Percentiles rank a stretch among this genome's conserved stretches.
Conservation (phyloP, 1,284 basidiomycete genomes). For the Marasmius sp. region DNA sequence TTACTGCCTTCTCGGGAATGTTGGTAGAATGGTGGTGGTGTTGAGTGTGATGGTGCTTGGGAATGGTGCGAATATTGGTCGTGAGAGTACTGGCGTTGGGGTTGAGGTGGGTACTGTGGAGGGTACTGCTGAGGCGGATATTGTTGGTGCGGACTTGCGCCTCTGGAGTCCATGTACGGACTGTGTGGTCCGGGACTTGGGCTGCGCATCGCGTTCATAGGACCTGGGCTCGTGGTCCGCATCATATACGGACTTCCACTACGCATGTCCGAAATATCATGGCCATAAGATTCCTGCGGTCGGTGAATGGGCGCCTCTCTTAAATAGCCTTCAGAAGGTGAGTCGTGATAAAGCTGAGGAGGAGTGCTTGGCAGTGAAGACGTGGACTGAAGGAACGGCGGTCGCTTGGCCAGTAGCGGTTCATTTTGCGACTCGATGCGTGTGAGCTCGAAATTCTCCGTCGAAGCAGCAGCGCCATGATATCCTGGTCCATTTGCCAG, state of each 20-base stretch:
- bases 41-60: slow-evolving; percentile 8
- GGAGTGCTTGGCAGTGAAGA: slow-evolving; percentile 29
- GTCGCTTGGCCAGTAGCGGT: slow-evolving; percentile 46
- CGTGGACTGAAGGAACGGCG: slow-evolving; percentile 27
- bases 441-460: slow-evolving; percentile 55
- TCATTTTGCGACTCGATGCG: slow-evolving; percentile 54
- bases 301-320: slow-evolving; percentile 52
- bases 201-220: not conserved
- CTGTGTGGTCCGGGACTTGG: not conserved
- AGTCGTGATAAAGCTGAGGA: slow-evolving; percentile 32
- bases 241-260: not conserved
- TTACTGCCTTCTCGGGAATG: slow-evolving; percentile 25
- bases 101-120: slow-evolving; percentile 16
- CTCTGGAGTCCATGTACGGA: not conserved
- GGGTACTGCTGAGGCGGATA: slow-evolving; percentile 6
- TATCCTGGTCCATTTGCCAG: slow-evolving; percentile 39
- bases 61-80: slow-evolving; percentile 1
- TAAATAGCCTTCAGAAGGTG: slow-evolving; percentile 20
- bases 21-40: slow-evolving; percentile 20
- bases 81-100: slow-evolving; percentile 10
- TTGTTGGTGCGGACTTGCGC: slow-evolving; percentile 8
- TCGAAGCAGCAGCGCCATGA: slow-evolving; percentile 21
- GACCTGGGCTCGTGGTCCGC: slow-evolving; percentile 1
- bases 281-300: slow-evolving; percentile 26
- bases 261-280: not conserved